Base-by-base conservation (phyloP, 345 rosid species). In the Euphorbia lathyris region DNA sequence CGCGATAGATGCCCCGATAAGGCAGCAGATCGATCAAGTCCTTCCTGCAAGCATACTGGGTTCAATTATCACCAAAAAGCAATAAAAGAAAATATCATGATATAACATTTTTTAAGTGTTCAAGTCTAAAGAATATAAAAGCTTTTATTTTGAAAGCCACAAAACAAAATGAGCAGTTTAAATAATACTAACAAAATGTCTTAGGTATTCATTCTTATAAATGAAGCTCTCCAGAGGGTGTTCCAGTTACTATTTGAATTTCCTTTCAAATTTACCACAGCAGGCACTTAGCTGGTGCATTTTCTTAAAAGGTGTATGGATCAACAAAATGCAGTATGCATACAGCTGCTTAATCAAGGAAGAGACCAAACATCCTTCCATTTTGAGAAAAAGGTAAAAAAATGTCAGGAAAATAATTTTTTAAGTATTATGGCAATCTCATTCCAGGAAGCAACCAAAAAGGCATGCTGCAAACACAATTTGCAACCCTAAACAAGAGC, bases 21-120 rank as follows among this genome's bases (percentile, higher is more conserved):
- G 50, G 83, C 74, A 73, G 88, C 69, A 66, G 85, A 81, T 32
- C 78, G 83, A 73, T 88, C 97, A 73, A 81, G 74, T 63, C 97
- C 97, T 73, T 83, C 97, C 97, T 95, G 79, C 64, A 83, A 78
- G 59, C 78, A 57, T 58, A 75, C 32, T 58, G 56, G 47, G 43
- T 9, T 71, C 65, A 77, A 60, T 58, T 66, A 69, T 9, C 20
- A 32, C 16, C 48, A 1, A 3, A 4, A 51, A 72, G 48, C 65
- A 20, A 32, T 29, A 27, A 53, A 14, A 34, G 22, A 3, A 32
- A 9, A 51, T 32, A 32, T 32, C 7, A 4, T 16, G 30, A 43
- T 12, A 22, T 23, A 42, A 22, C 30, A 40, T 17, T 57, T 19
- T 32, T 5, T 36, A n/a, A 14, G 7, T 66, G 59, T 34, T 5